Base-by-base conservation (phyloP, 2,329 filamentous ascomycete species). In the Fusarium subtropicale region DNA sequence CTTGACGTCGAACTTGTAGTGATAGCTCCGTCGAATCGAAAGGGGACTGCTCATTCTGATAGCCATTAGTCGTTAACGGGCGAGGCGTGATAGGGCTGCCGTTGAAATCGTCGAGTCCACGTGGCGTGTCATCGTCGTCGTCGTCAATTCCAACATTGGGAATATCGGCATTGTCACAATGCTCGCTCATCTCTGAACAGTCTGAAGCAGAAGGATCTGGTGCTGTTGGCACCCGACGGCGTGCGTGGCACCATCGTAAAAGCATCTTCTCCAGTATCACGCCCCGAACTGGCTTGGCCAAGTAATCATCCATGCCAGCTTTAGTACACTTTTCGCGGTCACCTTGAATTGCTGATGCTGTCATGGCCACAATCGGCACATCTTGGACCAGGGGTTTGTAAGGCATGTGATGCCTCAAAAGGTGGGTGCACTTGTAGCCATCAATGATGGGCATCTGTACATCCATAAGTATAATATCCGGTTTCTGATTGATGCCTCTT, bases 351-450 rank as follows among this genome's bases (percentile, higher is more conserved):
- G 91, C 91, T 6, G 89, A 92, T 7, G 91, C 92, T 1, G 91
- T 94, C 90, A 94, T 92, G n/a, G 91, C 91, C 38, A 94, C 89
- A 52, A 94, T 92, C 0, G 91, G 91, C 7, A 92, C 89, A 44
- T 89, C 83, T 56, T 85, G 82, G 6, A 88, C 82, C 54, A 86
- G 85, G 3, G 81, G 74, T 41, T 85, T 88, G 78, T 91, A 93
- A 1, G 90, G 89, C 3, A 85, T 75, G 69, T 92, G 88, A 57
- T 91, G 89, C 18, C 91, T 85, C 46, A 95, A 85, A 22, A 91
- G 84, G 71, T 93, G 91, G 0, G 92, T 94, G 42, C 91, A 91
- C 60, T 88, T 87, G 76, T 94, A 94, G 2, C 92, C 92, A 73
- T 94, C 92, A 66, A 93, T 88, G 39, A 93, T 87, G 28, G 89